A percentile compares a stretch with the other conserved stretches of the same genome.
Conservation (phyloP, 805 yeast species). For the Teunomyces stri region DNA sequence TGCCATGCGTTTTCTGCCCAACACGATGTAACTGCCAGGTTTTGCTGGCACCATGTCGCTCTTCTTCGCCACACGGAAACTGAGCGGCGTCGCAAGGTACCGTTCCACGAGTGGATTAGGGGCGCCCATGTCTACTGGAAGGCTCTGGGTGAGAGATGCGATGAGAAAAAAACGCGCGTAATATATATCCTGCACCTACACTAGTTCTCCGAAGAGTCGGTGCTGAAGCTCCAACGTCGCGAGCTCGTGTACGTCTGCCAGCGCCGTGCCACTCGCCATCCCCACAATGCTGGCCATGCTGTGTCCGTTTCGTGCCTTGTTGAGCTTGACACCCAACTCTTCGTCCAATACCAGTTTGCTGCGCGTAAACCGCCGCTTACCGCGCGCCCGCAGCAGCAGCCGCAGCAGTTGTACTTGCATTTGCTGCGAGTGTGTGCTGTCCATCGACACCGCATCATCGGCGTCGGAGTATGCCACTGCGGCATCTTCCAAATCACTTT, state of each 20-base stretch:
- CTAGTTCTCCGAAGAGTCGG: conserved; percentile 13
- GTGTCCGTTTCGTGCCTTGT: conserved; percentile 4
- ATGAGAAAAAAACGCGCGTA: conserved; percentile 4
- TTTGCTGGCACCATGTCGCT: conserved; percentile 33
- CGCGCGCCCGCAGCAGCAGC: neutral
- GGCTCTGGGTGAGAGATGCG: conserved; percentile 4
- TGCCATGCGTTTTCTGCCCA: conserved; percentile 13
- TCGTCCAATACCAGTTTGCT: conserved; percentile 6
- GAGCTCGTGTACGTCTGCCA: conserved; percentile 18
- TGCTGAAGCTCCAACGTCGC: conserved; percentile 19
- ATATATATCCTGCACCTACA: neutral
- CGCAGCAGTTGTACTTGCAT: neutral
- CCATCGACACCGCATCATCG: conserved; percentile 22
- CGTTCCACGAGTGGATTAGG: conserved; percentile 60
- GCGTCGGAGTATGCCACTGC: conserved; percentile 17
- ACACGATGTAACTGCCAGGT: conserved; percentile 51
- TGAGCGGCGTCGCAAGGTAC: conserved; percentile 57
- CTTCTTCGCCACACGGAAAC: conserved; percentile 59
- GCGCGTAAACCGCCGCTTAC: neutral
- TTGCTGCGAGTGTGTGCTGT: conserved; percentile 10
- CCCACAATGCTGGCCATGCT: neutral
- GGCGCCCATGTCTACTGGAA: neutral
- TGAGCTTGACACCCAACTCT: conserved; percentile 8
- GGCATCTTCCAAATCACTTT: conserved; percentile 24
- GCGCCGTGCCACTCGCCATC: conserved; percentile 15